phyloP scores from a whole-genome alignment of 2,329 filamentous ascomycete genomes.

The Pyricularia sp. region DNA sequence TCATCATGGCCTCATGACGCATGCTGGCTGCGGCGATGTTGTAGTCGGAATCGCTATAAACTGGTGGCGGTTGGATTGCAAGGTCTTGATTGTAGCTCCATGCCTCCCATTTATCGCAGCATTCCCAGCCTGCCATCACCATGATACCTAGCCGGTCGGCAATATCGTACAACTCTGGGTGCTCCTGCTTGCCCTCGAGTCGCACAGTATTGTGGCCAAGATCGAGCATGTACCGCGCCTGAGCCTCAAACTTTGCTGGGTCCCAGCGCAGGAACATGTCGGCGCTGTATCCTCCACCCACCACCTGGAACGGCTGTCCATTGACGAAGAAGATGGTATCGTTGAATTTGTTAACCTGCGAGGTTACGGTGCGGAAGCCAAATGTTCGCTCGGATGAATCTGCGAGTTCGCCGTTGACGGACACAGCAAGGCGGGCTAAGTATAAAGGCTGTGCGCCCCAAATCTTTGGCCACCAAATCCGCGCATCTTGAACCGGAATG shows the following conservation, averaged over 20 bases:
- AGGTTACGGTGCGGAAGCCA: conserved; percentile 45
- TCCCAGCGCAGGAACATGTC: conserved; percentile 55
- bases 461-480: conserved; percentile 52
- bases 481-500: conserved; percentile 28
- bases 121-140: conserved; percentile 56
- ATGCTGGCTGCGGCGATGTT: conserved; percentile 42
- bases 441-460: conserved; percentile 42
- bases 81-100: conserved; percentile 51
- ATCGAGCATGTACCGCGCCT: conserved; percentile 45
- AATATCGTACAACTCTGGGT: conserved; percentile 48
- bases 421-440: conserved; percentile 17
- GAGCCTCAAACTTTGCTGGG: conserved; percentile 30
- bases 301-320: conserved; percentile 45
- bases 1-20: conserved; percentile 49
- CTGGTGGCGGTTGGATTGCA: conserved; percentile 20
- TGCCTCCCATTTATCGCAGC: conserved; percentile 59
- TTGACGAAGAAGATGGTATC: conserved; percentile 50
- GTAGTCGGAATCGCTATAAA: conserved; percentile 47
- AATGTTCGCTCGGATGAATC: conserved; percentile 29
- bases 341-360: conserved; percentile 38
- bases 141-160: conserved; percentile 51
- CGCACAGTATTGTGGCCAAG: conserved; percentile 55
- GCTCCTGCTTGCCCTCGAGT: conserved; percentile 56
- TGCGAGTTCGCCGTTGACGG: conserved; percentile 16
- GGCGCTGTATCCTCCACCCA: conserved; percentile 50